Evolutionary conservation across 345 rosid genomes (phyloP).

Genomic region (Salix viminalis): DNA sequence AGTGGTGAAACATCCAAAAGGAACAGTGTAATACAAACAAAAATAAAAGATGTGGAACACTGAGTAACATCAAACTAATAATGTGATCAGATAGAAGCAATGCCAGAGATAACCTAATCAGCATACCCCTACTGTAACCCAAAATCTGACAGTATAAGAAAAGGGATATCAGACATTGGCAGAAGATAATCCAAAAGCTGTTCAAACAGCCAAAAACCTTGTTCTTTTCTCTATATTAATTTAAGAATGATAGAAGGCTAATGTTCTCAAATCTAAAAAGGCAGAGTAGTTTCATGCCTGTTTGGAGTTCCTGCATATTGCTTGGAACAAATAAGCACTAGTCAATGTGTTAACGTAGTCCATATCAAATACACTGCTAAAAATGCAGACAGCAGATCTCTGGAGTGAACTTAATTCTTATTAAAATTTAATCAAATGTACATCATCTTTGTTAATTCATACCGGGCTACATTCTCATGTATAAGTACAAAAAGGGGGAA

Average conservation of each 20-base stretch:
- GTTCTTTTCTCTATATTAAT: too few species aligned
- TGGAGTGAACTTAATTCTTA: not conserved
- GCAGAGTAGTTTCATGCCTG: not conserved
- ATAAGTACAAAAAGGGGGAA: not conserved
- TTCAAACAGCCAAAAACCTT: not conserved
- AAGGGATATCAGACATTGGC: not conserved
- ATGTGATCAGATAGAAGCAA: not conserved
- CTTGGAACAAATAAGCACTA: not conserved
- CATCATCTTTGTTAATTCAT: slow-evolving; percentile 7
- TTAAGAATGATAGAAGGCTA: not conserved
- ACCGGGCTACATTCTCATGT: slow-evolving; percentile 7
- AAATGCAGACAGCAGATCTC: not conserved
- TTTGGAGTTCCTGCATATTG: not conserved
- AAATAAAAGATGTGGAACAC: not conserved
- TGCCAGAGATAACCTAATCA: not conserved
- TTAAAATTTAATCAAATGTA: slow-evolving; percentile 9
- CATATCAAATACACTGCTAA: not conserved
- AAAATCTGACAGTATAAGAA: not conserved
- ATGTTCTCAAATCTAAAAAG: not conserved
- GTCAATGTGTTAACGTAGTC: not conserved
- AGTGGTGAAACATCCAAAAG: not conserved
- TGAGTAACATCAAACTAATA: not conserved
- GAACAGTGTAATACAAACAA: not conserved
- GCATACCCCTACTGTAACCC: not conserved
- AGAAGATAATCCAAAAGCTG: not conserved